Base-by-base conservation (phyloP, 129 eudicot genomes). In the Scalesia atractyloides region DNA sequence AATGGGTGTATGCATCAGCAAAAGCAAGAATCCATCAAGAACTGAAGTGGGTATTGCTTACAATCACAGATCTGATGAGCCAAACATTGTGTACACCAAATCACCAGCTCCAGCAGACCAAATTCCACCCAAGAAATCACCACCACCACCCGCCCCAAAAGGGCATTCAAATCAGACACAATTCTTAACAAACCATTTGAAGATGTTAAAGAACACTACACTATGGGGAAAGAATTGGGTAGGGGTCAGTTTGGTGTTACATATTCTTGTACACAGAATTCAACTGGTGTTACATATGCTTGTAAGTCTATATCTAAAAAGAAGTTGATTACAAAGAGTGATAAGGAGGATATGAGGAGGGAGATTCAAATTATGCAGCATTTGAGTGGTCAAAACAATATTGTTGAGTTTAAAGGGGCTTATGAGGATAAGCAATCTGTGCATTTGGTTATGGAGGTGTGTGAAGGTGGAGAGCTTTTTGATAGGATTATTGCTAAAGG, bases 281-380 rank as follows among this genome's bases (percentile, higher is more conserved):
- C 80, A 9, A 85, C 82, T 17, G 81, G 87, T 20, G 54, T 30
- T 4, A 83, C 82, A 19, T 92, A 74, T 69, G 98, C 98, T 46
- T 92, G 98, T 74, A 92, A 92, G 43, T 92, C 98, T 3, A 92
- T 92, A 49, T 82, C 96, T 9, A 92, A 92, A 60, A 89, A 79
- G 90, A 92, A 92, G 79, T 84, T 92, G 66, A 87, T 87, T 15
- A 89, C 94, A 1, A 89, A 73, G 64, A 72, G 85, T 16, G 98
- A 92, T 73, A 92, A 87, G 70, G 96, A 92, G 63, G 98, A 92
- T 68, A 89, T 92, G 98, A 83, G 81, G 64, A 87, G 98, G 12
- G 98, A 92, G 82, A 77, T 92, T 71, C 96, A 89, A 66, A 81
- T 92, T 7, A 92, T 92, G 98, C 98, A 92, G 78, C 98, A 92